Conservation (phyloP, 2,329 filamentous ascomycete species). For the Cladosporium sp. region DNA sequence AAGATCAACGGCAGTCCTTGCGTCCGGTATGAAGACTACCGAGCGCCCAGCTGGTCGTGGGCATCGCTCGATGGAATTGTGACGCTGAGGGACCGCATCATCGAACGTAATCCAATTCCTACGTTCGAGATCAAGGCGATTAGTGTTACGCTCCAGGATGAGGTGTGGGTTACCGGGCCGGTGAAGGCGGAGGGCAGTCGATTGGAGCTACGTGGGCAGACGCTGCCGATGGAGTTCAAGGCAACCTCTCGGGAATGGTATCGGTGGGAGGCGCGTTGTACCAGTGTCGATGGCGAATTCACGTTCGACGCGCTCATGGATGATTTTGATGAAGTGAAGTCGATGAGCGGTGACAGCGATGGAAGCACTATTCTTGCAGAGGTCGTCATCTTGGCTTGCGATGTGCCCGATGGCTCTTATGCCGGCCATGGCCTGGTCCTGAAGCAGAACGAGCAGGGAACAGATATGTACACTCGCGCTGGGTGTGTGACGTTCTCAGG, state of each 20-base stretch:
- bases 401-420: neutral
- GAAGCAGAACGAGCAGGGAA: neutral
- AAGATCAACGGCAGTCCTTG: neutral
- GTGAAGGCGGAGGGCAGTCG: neutral
- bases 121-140: neutral
- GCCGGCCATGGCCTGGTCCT: neutral
- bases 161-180: neutral
- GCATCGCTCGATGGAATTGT: neutral
- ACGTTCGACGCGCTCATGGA: neutral
- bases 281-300: neutral
- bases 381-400: neutral
- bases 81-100: neutral
- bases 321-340: neutral
- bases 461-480: neutral
- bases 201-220: neutral
- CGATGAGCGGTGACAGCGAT: neutral
- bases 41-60: conserved; percentile 9
- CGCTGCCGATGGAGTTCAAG: neutral
- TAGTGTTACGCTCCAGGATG: neutral
- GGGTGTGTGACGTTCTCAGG: neutral
- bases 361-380: neutral
- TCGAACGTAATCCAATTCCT: conserved; percentile 1
- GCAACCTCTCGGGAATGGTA: neutral
- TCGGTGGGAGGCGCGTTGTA: neutral
- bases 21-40: neutral